A percentile compares a stretch with the other conserved stretches of the same genome.
Conservation (phyloP, 176 grass and related monocot species). For the Cenchrus fungigraminus region DNA sequence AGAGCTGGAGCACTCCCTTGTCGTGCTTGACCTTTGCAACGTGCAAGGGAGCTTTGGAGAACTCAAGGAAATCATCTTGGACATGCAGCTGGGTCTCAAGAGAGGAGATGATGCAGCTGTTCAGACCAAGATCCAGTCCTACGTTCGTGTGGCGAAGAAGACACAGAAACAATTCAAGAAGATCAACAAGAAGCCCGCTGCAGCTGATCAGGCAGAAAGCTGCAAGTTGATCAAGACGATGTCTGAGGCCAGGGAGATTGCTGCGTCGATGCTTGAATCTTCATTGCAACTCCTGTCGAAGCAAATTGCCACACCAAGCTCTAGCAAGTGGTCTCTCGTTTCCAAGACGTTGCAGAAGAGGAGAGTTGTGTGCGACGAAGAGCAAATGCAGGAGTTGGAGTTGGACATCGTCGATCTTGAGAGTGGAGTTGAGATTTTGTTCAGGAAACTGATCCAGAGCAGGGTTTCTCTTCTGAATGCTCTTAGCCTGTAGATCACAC, state of each 20-base stretch:
- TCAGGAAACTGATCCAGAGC: constrained; percentile 29
- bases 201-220: not conserved
- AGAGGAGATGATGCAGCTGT: not conserved
- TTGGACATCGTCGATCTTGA: constrained; percentile 24
- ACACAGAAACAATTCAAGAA: constrained; percentile 19
- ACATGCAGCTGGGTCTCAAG: not conserved
- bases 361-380: constrained; percentile 11
- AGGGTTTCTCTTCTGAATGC: constrained; percentile 31
- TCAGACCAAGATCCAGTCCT: not conserved
- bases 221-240: not conserved
- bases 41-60: not conserved
- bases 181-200: not conserved
- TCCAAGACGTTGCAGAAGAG: constrained; percentile 35
- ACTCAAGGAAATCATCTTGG: not conserved
- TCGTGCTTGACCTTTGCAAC: not conserved
- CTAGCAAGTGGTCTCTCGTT: constrained; percentile 39
- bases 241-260: constrained; percentile 26
- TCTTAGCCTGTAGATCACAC: constrained; percentile 1
- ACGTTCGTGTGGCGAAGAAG: not conserved
- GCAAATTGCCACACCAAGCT: constrained; percentile 8
- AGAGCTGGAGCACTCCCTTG: not conserved
- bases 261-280: constrained; percentile 18
- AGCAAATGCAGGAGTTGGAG: constrained; percentile 38
- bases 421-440: constrained; percentile 22
- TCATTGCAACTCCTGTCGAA: not conserved